Conservation (phyloP, 805 yeast genomes). For the Candida sanyiensis region DNA sequence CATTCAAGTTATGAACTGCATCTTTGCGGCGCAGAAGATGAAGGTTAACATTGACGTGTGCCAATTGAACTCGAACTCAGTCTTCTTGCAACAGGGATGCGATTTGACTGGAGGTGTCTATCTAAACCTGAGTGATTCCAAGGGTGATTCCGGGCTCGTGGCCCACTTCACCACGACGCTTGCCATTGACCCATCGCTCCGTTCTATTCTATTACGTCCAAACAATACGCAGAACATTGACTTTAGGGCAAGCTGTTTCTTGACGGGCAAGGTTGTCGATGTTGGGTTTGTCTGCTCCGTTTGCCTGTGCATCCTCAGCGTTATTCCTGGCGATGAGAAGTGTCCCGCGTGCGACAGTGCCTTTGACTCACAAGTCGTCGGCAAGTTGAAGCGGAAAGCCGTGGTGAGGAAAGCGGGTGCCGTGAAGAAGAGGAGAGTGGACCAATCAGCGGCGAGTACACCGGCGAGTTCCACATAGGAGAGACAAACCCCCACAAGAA, state of each 20-base stretch:
- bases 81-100: conserved; percentile 90
- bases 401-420: conserved; percentile 38
- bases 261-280: conserved; percentile 86
- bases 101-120: conserved; percentile 94
- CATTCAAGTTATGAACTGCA: conserved; percentile 90
- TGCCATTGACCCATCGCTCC: conserved; percentile 77
- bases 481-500: no score
- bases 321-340: conserved; percentile 55
- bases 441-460: background rate
- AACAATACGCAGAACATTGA: conserved; percentile 74
- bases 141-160: conserved; percentile 51
- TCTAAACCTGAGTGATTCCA: conserved; percentile 57
- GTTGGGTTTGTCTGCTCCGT: conserved; percentile 94
- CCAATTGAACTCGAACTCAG: conserved; percentile 64
- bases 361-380: conserved; percentile 61
- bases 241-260: conserved; percentile 89
- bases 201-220: conserved; percentile 74
- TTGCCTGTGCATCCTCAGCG: conserved; percentile 74
- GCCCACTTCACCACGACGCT: conserved; percentile 81
- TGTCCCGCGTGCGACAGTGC: conserved; percentile 87
- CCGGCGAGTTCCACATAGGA: no score
- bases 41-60: conserved; percentile 87
- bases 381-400: conserved; percentile 55
- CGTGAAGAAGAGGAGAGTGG: conserved; percentile 31
- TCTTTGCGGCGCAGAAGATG: conserved; percentile 93